Conservation (phyloP, 2,329 filamentous ascomycete species). For the Knufia fluminis region DNA sequence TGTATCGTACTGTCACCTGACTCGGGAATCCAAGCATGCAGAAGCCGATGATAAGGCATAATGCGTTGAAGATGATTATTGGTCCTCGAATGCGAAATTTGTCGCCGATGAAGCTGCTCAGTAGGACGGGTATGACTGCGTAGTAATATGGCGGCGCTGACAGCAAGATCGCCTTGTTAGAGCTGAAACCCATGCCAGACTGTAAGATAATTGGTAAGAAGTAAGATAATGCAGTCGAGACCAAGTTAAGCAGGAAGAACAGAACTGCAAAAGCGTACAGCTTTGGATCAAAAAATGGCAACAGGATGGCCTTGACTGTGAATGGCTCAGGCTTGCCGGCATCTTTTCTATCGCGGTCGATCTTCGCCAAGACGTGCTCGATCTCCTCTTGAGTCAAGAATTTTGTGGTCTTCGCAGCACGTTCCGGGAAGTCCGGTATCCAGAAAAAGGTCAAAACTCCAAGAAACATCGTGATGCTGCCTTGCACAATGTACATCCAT, state of each 20-base stretch:
- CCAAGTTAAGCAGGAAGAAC: constrained; percentile 59
- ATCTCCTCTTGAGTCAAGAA: constrained; percentile 52
- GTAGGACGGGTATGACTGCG: constrained; percentile 52
- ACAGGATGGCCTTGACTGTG: constrained; percentile 44
- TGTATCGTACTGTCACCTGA: constrained; percentile 53
- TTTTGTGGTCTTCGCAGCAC: constrained; percentile 45
- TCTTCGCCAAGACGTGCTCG: constrained; percentile 39
- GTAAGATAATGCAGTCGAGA: constrained; percentile 56
- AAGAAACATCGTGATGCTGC: constrained; percentile 49
- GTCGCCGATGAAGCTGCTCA: constrained; percentile 56
- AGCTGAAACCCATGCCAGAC: constrained; percentile 46
- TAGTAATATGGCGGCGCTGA: constrained; percentile 62
- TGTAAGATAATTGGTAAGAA: constrained; percentile 53
- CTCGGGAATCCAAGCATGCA: constrained; percentile 53
- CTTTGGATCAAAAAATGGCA: constrained; percentile 51
- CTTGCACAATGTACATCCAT: constrained; percentile 62
- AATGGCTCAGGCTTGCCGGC: constrained; percentile 47
- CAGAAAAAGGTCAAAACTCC: constrained; percentile 57
- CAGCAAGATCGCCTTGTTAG: constrained; percentile 49
- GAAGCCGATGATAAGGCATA: constrained; percentile 55
- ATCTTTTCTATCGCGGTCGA: constrained; percentile 49
- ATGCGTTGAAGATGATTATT: constrained; percentile 55
- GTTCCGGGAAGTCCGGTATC: constrained; percentile 62
- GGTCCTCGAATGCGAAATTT: constrained; percentile 51
- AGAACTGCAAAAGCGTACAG: constrained; percentile 56